A percentile compares a stretch with the other conserved stretches of the same genome.
Evolutionary conservation across 1,284 basidiomycete species (phyloP).

Genomic region (Cryptococcus hybrid): DNA sequence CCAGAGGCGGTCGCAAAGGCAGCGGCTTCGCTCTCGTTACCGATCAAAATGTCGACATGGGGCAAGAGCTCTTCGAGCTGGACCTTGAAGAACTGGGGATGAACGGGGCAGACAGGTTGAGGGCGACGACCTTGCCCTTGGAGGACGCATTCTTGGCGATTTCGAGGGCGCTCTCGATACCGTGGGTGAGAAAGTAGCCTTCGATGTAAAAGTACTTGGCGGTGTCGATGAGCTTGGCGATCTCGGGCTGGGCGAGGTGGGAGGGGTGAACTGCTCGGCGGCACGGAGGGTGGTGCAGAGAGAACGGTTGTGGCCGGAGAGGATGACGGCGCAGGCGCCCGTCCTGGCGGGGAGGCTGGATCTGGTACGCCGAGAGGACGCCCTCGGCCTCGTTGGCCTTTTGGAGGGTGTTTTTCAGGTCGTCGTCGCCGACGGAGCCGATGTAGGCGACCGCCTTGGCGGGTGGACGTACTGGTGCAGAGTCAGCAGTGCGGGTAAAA

Average conservation of each 20-base stretch:
- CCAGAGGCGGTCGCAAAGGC: conserved; percentile 72
- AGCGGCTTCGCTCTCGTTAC: conserved; percentile 90
- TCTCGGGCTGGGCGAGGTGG: conserved; percentile 73
- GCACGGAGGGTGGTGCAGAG: conserved; percentile 86
- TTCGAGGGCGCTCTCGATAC: conserved; percentile 68
- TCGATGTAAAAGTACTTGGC: conserved; percentile 93
- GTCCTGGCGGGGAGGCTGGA: conserved; percentile 77
- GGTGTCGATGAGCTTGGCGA: conserved; percentile 72
- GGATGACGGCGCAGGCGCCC: conserved; percentile 93
- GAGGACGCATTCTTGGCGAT: conserved; percentile 78
- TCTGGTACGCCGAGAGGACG: conserved; percentile 83
- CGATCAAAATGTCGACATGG: conserved; percentile 82
- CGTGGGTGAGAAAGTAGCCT: conserved; percentile 97
- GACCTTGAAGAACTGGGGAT: conserved; percentile 88
- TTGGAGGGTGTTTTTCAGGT: conserved; percentile 81
- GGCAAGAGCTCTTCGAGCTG: conserved; percentile 77
- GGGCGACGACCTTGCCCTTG: conserved; percentile 75
- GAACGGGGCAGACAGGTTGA: conserved; percentile 96
- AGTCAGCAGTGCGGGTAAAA: not conserved
- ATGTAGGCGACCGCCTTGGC: conserved; percentile 90
- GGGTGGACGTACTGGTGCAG: conserved; percentile 72
- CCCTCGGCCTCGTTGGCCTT: conserved; percentile 94
- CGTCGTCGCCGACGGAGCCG: conserved; percentile 91
- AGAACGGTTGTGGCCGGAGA: conserved; percentile 91
- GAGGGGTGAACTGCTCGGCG: conserved; percentile 83